Base-by-base conservation (phyloP, 1,284 basidiomycete species). In the Irpex sp. region DNA sequence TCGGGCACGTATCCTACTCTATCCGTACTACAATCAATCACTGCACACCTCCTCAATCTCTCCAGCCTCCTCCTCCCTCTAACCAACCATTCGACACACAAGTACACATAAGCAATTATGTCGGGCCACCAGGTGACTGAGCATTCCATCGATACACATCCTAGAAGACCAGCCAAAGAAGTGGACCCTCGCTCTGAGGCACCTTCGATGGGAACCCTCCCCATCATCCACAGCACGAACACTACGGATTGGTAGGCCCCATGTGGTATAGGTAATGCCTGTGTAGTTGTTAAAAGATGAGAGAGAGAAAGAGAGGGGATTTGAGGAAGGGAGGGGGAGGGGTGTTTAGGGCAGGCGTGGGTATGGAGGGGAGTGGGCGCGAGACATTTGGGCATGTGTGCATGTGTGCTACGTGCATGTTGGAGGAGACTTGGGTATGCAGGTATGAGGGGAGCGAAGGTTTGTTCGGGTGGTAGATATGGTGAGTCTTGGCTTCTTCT, bases 121-220 rank as follows among this genome's bases (percentile, higher is more conserved):
- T 86, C 64, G 79, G 78, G 78, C 76, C 82, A 81, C 82, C 78
- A 83, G 84, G 85, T 87, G 85, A 87, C 85, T 77, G 78, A 63
- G 63, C 61, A 75, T 77, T 75, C 80, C 80, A 82, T 69, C 39
- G n/a, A n/a, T n/a, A n/a, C 14, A 57, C 64, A 67, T 64, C 67
- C 72, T 75, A 80, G 77, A 81, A 75, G 79, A 68, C 73, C 80
- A 74, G 85, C 85, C 85, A 84, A 85, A 84, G 81, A 33, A 81
- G 80, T 79, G 82, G 69, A 82, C 72, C 77, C 33, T 65, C 33
- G 19, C 61, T 87, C 82, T 87, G 74, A 86, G 84, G 82, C 80
- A 71, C 74, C 67, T 66, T 71, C 71, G 81, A 83, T 84, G 81
- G 28, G 78, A 80, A 72, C 12, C 3, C 39, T 16, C 39, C 4